phyloP scores from a whole-genome alignment of 2,329 filamentous ascomycete genomes.

The Penicillium polonicum region DNA sequence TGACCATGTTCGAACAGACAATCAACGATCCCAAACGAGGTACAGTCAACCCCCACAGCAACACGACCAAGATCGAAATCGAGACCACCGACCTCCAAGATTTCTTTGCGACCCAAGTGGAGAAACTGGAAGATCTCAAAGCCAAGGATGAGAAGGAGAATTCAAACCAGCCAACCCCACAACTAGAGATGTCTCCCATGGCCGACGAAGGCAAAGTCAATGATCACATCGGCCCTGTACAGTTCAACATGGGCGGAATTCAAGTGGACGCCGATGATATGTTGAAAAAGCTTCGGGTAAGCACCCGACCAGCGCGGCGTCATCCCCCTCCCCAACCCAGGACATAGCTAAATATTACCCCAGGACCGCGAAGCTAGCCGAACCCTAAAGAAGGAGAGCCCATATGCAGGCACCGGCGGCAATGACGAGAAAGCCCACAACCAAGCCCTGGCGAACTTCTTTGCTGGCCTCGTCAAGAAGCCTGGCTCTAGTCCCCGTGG shows the following conservation, averaged over 20 bases:
- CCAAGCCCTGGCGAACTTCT: slow-evolving; percentile 60
- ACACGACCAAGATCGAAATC: slow-evolving; percentile 53
- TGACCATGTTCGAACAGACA: slow-evolving; percentile 73
- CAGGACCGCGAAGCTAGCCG: slow-evolving; percentile 48
- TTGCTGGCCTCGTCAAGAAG: slow-evolving; percentile 59
- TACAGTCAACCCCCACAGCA: slow-evolving; percentile 52
- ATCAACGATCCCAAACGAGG: slow-evolving; percentile 72
- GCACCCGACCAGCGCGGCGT: slow-evolving; percentile 19
- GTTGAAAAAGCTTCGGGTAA: slow-evolving; percentile 79
- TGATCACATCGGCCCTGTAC: slow-evolving; percentile 88
- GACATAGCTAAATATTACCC: slow-evolving; percentile 7
- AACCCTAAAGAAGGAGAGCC: slow-evolving; percentile 36
- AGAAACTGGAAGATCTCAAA: slow-evolving; percentile 66
- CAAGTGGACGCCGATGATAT: slow-evolving; percentile 94
- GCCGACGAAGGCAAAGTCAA: slow-evolving; percentile 51
- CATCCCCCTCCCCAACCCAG: not conserved
- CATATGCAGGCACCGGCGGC: slow-evolving; percentile 32
- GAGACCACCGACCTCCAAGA: slow-evolving; percentile 71
- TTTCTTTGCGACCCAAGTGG: slow-evolving; percentile 73
- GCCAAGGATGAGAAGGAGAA: slow-evolving; percentile 54
- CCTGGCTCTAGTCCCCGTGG: slow-evolving; percentile 39
- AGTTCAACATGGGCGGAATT: slow-evolving; percentile 98
- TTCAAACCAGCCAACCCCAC: slow-evolving; percentile 35
- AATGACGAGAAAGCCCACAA: slow-evolving; percentile 54
- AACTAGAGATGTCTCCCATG: slow-evolving; percentile 37